Percentiles rank a stretch among this genome's conserved stretches.
Conservation (phyloP, 768 basidiomycete species). For the Serendipita sp. region DNA sequence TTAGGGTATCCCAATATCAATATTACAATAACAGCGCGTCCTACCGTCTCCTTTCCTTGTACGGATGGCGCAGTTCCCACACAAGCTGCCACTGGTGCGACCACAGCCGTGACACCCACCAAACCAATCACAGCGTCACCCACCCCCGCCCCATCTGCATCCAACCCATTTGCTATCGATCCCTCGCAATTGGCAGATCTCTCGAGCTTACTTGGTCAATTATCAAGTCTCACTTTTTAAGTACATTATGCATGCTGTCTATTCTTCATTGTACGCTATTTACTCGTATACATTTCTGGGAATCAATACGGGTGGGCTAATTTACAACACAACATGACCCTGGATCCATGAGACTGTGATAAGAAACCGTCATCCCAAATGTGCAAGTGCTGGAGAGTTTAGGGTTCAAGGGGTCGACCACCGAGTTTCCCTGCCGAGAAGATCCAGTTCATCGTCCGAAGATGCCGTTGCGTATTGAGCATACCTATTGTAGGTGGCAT, state of each 20-base stretch:
- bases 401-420: background rate
- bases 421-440: background rate
- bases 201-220: background rate
- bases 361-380: no score
- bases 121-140: no score
- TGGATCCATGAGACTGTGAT: no score
- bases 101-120: no score
- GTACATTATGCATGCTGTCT: background rate
- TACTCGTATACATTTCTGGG: background rate
- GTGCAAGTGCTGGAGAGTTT: background rate
- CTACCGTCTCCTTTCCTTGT: conserved; percentile 5
- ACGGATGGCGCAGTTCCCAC: background rate
- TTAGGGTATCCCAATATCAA: background rate
- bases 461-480: background rate
- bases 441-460: background rate
- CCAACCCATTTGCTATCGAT: background rate
- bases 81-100: background rate
- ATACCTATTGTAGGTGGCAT: background rate
- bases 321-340: background rate
- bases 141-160: background rate
- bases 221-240: no score
- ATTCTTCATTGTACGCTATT: background rate
- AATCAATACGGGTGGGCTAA: background rate
- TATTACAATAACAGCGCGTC: background rate
- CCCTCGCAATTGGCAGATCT: background rate